Base-by-base conservation (phyloP, 768 basidiomycete species). In the Melanogaster broomeanus region DNA sequence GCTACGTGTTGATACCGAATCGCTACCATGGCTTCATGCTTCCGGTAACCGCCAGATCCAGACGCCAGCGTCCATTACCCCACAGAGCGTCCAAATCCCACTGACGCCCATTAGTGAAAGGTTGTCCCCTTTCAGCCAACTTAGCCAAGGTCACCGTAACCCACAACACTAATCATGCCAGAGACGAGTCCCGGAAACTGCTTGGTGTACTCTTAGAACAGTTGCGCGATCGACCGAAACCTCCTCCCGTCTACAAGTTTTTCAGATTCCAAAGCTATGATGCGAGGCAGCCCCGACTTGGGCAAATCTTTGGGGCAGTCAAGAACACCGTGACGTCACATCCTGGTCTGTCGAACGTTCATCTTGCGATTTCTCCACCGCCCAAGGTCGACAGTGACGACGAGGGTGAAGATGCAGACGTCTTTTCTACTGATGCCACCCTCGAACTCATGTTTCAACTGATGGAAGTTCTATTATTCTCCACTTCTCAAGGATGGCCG, bases 131-230 rank as follows among this genome's bases (percentile, higher is more conserved):
- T n/a, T 57, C 59, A 28, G 65, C 47, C 39, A 57, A 42, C 33
- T 51, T 46, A 42, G 45, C 30, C 54, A 64, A 21, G 50, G 56
- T 38, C 50, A 49, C 61, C 62, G 52, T 40, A 15, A 45, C 58
- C 15, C 67, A 55, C 68, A 72, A 66, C 7, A 49, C 58, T 25
- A 67, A 64, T 47, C 77, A 76, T 55, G 77, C 77, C 25, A 73
- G 73, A 30, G 77, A 80, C 47, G 89, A 89, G 65, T 81, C 84
- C 9, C 79, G 82, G 43, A 90, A 90, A 63, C 73, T 90, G 21
- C 72, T 91, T 4, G 76, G 80, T 0, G 82, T 87, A 62, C 72
- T 89, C 25, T 71, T 92, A 15, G 73, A 74, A 18, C 82, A 85
- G 58, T 74, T 93, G n/a, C 77, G 80, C 42, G 71, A 69, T 44